phyloP scores from a whole-genome alignment of 192 early-diverging fungal genomes.

The Podila verticillata region DNA sequence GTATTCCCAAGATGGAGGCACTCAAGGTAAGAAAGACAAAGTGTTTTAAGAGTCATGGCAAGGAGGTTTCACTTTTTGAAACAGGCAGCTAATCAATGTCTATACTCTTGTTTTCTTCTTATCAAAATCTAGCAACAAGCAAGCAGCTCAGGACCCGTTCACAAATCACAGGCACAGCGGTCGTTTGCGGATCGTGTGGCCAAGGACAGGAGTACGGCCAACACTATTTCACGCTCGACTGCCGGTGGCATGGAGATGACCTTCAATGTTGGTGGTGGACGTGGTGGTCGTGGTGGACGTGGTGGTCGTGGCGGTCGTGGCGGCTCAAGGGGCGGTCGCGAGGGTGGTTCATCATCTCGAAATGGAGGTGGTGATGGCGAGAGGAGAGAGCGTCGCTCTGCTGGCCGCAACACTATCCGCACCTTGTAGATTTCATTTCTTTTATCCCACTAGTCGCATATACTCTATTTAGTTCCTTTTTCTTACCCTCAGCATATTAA shows the following conservation, averaged over 20 bases:
- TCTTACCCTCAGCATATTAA: too few species aligned
- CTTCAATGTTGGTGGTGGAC: constrained; percentile 31
- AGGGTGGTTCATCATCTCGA: constrained; percentile 10
- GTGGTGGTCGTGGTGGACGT: constrained; percentile 26
- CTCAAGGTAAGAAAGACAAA: constrained; percentile 33
- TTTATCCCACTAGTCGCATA: too few species aligned
- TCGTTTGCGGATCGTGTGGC: constrained; percentile 49
- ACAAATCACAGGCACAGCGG: constrained; percentile 44
- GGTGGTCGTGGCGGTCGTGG: constrained; percentile 10
- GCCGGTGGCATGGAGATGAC: constrained; percentile 54
- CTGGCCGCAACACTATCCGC: constrained; percentile 46
- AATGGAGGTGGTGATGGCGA: constrained; percentile 17
- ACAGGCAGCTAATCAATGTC: not conserved
- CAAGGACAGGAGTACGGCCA: constrained; percentile 31
- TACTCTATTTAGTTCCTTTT: constrained; percentile 2
- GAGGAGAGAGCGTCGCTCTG: constrained; percentile 43
- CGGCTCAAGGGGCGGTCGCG: constrained; percentile 4
- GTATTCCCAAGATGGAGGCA: constrained; percentile 52
- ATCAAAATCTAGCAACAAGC: constrained; percentile 25
- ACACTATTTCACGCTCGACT: constrained; percentile 41
- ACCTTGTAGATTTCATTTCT: constrained; percentile 13
- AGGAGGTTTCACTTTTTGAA: not conserved
- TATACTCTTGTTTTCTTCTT: not conserved
- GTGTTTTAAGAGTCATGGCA: too few species aligned
- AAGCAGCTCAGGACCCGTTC: constrained; percentile 32